phyloP scores from a whole-genome alignment of 495 filamentous ascomycete species.

The Usnea hakonensis region DNA sequence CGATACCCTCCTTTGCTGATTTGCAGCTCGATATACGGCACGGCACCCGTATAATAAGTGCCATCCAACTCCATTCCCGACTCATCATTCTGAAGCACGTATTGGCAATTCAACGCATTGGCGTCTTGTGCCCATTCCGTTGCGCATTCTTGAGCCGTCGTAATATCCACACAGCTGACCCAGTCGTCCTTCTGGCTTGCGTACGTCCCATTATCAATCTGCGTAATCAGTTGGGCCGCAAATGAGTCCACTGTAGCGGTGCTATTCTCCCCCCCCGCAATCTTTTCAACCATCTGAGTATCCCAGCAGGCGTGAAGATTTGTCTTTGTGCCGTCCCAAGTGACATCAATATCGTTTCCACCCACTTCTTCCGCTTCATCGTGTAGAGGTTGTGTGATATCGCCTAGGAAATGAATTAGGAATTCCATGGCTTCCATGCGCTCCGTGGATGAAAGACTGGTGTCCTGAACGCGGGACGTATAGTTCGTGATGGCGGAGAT shows the following conservation, averaged over 20 bases:
- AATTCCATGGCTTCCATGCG: slow-evolving; percentile 39
- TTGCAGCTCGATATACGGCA: slow-evolving; percentile 59
- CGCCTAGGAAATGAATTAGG: slow-evolving; percentile 54
- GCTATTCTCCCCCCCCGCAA: slow-evolving; percentile 39
- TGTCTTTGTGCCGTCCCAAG: slow-evolving; percentile 43
- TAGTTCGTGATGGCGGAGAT: slow-evolving; percentile 59
- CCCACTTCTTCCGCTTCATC: slow-evolving; percentile 50
- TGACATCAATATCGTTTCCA: slow-evolving; percentile 53
- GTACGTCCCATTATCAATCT: slow-evolving; percentile 44
- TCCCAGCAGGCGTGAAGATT: slow-evolving; percentile 62
- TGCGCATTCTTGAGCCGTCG: slow-evolving; percentile 30
- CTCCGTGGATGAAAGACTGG: slow-evolving; percentile 23
- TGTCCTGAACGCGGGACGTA: slow-evolving; percentile 29
- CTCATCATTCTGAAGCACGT: slow-evolving; percentile 42
- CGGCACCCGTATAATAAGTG: slow-evolving; percentile 54
- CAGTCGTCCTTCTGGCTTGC: slow-evolving; percentile 38
- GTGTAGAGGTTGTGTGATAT: slow-evolving; percentile 58
- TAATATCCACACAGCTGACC: slow-evolving; percentile 41
- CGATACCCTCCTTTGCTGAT: slow-evolving; percentile 71
- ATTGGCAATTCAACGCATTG: slow-evolving; percentile 49
- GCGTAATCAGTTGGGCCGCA: slow-evolving; percentile 29
- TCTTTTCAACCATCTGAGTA: slow-evolving; percentile 52
- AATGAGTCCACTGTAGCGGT: slow-evolving; percentile 32
- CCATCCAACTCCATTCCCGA: slow-evolving; percentile 50
- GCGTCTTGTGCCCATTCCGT: slow-evolving; percentile 50